Evolutionary conservation across 164 flowering plant genomes (phyloP), one percentile per base, ranked within the genome.

Genomic region (Buxus sempervirens): DNA sequence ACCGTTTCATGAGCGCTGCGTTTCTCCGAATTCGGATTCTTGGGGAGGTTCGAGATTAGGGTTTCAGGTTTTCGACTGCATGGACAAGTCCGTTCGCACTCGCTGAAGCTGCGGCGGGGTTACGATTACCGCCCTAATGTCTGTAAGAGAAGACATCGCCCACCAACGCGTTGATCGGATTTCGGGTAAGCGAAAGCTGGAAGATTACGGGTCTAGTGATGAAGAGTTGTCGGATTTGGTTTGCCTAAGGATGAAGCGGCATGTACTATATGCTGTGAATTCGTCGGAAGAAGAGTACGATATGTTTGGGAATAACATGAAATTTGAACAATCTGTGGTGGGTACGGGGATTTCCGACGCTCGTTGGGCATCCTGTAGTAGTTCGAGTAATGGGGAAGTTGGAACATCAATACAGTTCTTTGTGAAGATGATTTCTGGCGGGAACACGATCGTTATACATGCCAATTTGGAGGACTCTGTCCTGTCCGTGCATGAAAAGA

Each of bases 381-480:
- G 65, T 60, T 41, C 64, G 19, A 10, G 62, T 26, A 27, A 28
- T 9, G 63, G 63, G 28, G 62, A 32, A 58, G 25, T 64, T 54
- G 41, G 62, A 42, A 74, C 67, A 12, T 56, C 63, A 6, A 32
- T 82, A 14, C 98, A 92, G 58, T 92, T 93, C 70, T 93, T 93
- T 61, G 85, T 93, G 36, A 67, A 86, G 63, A 75, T 76, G 77
- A 73, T 89, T 12, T 81, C 86, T 14, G 84, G 67, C 4, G 81
- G 85, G 0, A 79, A 76, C 0, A 86, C 87, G 21, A 69, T 86
- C 0, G 92, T 88, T 0, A 38, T 93, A 20, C 89, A 83, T 6
- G 97, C 90, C 9, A 71, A 84, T 60, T 55, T 74, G 0, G 64
- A 67, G 20, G 98, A 93, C 67, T 75, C 87, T 0, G 83, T 93